These are phyloP conservation scores for Hippophae rhamnoides DNA, from an alignment of 306 rosid genomes.

Conservation along the genomic window DNA sequence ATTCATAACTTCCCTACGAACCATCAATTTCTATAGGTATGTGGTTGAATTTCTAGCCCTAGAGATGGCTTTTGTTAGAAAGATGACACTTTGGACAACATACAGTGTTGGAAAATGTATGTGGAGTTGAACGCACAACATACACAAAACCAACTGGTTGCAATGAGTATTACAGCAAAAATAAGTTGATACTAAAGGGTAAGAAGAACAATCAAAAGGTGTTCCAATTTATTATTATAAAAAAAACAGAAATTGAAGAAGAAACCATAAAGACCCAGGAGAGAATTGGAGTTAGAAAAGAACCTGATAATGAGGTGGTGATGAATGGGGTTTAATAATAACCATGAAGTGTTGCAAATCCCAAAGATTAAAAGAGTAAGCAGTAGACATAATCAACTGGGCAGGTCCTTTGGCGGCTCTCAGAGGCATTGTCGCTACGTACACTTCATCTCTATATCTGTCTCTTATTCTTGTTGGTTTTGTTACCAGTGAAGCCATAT, in stretches of 20 bases:
- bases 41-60: too few relatives aligned
- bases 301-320: constrained; percentile 51
- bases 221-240: neutral
- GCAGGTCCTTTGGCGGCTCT: constrained; percentile 87
- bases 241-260: neutral
- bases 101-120: neutral
- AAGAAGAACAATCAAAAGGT: neutral
- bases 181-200: neutral
- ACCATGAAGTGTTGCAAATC: constrained; percentile 88
- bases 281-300: constrained; percentile 5
- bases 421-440: constrained; percentile 76
- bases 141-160: neutral
- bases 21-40: too few relatives aligned
- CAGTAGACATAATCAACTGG: constrained; percentile 61
- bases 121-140: neutral
- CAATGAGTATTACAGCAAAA: too few relatives aligned
- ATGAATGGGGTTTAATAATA: constrained; percentile 44
- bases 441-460: constrained; percentile 54
- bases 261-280: neutral
- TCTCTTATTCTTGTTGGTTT: constrained; percentile 24
- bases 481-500: constrained; percentile 31
- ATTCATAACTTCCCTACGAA: too few relatives aligned
- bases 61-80: too few relatives aligned
- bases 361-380: constrained; percentile 67
- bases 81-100: too few relatives aligned